Percentiles rank a stretch among this genome's conserved stretches.
phyloP scores from a whole-genome alignment of 2,329 filamentous ascomycete species.

The Diplodia scrobiculata region DNA sequence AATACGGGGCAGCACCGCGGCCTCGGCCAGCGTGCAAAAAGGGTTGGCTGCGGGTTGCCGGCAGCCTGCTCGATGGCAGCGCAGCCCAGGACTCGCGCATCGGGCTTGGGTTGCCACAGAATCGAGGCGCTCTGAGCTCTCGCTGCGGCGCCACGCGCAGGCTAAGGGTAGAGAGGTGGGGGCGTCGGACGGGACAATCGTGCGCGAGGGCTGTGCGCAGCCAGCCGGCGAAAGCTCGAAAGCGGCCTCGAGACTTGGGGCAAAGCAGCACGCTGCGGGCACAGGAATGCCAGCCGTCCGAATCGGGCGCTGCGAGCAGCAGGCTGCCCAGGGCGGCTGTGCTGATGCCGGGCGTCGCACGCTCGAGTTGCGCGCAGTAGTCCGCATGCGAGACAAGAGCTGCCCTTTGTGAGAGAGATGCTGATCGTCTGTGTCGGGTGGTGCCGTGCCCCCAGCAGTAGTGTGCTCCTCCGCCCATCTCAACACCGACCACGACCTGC shows the following conservation, averaged over 20 bases:
- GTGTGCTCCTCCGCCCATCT: constrained; percentile 27
- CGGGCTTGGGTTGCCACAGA: neutral
- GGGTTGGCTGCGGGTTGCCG: neutral
- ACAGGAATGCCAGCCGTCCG: constrained; percentile 18
- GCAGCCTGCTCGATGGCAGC: neutral
- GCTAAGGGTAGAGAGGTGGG: constrained; percentile 18
- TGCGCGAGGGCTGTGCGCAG: constrained; percentile 22
- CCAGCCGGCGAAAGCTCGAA: constrained; percentile 17
- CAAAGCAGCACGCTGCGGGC: constrained; percentile 11
- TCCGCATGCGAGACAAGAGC: constrained; percentile 26
- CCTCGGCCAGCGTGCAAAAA: constrained; percentile 9
- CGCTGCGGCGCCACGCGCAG: constrained; percentile 22
- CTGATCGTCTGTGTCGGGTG: constrained; percentile 26
- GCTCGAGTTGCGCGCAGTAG: constrained; percentile 19
- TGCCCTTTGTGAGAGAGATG: constrained; percentile 28
- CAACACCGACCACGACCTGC: constrained; percentile 28
- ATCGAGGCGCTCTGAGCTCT: neutral
- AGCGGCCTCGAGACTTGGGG: constrained; percentile 4
- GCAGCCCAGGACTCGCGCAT: neutral
- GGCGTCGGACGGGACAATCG: constrained; percentile 25
- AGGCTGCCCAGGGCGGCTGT: neutral
- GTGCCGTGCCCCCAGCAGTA: constrained; percentile 25
- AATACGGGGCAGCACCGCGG: constrained; percentile 20
- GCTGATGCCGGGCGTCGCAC: constrained; percentile 16
- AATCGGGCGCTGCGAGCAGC: constrained; percentile 12